Base-by-base conservation (phyloP, 164 flowering plant genomes). In the Euptelea pleiosperma region DNA sequence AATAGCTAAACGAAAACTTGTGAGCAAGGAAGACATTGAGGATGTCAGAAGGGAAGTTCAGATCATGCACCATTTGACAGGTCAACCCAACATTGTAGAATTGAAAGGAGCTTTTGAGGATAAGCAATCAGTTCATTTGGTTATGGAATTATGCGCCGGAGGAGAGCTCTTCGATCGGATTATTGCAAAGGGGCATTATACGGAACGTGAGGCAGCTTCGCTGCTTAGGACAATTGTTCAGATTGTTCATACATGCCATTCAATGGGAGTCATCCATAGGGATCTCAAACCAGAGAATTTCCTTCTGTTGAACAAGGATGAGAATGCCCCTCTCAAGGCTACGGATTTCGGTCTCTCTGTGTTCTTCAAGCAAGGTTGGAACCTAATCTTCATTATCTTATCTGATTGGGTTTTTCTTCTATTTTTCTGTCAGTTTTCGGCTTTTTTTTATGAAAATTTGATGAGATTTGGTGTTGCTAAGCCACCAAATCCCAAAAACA, bases 121-220 rank as follows among this genome's bases (percentile, higher is more conserved):
- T 58, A 79, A 77, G 70, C 83, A 74, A 11, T 77, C 81, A 8
- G 95, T 87, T 15, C 83, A 85, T 70, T 46, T 88, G 75, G 86
- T 85, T 2, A 85, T 87, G 95, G 94, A 86, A 70, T 57, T 86
- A 58, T 86, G 90, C n/a, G 85, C 84, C 0, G 90, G 90, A 12
- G 94, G 96, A 6, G 91, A 87, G 73, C 78, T 87, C 0, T 86
- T 86, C 33, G 87, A 86, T 54, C 62, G 84, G 26, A 86, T 86
- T 30, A 82, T 83, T 6, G 78, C 85, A 0, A 83, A 80, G 58
- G 89, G 93, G 1, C 89, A 82, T 72, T 86, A 70, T 60, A 77
- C 85, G 0, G 93, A 83, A 50, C 72, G 80, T 0, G 87, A 80
- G 0, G 89, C 93, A 1, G 89, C 89, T 2, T 70, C 81, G 0